Evolutionary conservation across 139 green algal species (phyloP).

Genomic region (Zygnema cylindricum): DNA sequence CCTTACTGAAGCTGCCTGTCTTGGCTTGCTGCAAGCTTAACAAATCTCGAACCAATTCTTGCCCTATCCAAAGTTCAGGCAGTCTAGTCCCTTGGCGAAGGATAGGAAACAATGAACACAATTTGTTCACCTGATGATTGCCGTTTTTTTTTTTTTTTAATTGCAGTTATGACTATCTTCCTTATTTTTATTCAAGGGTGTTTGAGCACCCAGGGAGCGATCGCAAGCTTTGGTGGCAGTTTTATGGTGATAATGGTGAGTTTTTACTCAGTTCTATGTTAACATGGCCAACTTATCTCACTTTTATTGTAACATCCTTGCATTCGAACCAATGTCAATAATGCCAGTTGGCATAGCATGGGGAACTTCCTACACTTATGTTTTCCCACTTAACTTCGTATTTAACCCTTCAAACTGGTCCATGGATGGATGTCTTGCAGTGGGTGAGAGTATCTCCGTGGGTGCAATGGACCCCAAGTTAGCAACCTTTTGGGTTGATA

Average conservation of each 20-base stretch:
- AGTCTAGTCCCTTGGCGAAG: too few relatives aligned
- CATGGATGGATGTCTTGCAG: too few relatives aligned
- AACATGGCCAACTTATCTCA: slow-evolving; percentile 67
- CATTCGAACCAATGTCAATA: neutral
- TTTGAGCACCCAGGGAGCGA: slow-evolving; percentile 68
- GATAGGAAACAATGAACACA: too few relatives aligned
- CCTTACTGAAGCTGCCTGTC: too few relatives aligned
- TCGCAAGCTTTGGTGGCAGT: slow-evolving; percentile 54
- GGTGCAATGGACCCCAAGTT: slow-evolving; percentile 66
- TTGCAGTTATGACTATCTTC: slow-evolving; percentile 83
- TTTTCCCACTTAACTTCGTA: neutral
- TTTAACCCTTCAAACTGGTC: slow-evolving; percentile 25
- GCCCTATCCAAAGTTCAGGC: too few relatives aligned
- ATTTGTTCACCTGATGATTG: too few relatives aligned
- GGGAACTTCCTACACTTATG: neutral
- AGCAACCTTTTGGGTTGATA: slow-evolving; percentile 76
- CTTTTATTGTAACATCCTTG: neutral
- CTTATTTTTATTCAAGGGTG: slow-evolving; percentile 89
- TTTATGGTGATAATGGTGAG: slow-evolving; percentile 62
- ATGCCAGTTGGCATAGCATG: neutral
- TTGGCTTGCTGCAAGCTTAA: too few relatives aligned
- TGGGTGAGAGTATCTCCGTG: slow-evolving; percentile 71
- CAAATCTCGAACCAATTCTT: too few relatives aligned
- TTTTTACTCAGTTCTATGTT: too few relatives aligned
- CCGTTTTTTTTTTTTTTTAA: slow-evolving; percentile 20